Base-by-base conservation (phyloP, 208 protist species). In the Vickermania ingenoplastis region DNA sequence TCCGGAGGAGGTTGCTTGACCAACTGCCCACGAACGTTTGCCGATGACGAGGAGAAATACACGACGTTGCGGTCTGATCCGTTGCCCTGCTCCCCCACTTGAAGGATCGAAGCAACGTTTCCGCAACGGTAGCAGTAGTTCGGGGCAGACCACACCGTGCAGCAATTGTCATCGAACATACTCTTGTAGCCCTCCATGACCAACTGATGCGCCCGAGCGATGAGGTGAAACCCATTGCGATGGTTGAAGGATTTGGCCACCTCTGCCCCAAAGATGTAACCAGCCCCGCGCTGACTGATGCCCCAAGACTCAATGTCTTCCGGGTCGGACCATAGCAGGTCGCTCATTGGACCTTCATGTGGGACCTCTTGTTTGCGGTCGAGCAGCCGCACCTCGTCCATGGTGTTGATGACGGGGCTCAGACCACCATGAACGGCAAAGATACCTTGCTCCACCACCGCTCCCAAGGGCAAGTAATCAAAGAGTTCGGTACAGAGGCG, bases 91-190 rank as follows among this genome's bases (percentile, higher is more conserved):
- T 94, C 83, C 30, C 93, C 84, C 14, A 98, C 75, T 55, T 97
- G 77, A 51, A 98, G 73, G 25, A 98, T 94, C 14, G 92, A 92
- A 1, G 90, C 96, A 1, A 97, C 81, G 85, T 96, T 96, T 24
- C 97, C 97, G 68, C 97, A 94, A 1, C 88, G 79, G 76, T 97
- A 97, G 69, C 91, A 97, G 75, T 97, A 98, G 63, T 97, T 97
- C 22, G 95, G 94, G 2, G 93, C 93, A 0, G 92, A 97, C 93
- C 94, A 98, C 59, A 98, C 95, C 17, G 96, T 98, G 50, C 90
- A 89, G 50, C 93, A 90, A 53, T 73, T 89, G 52, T 86, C 79
- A 51, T 97, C 81, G 66, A 97, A 98, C 81, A 96, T 93, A 1
- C 74, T 85, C 60, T 95, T 94, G 71, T 96, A 97, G 0, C 96